These are phyloP conservation scores for Stellera chamaejasme DNA, from an alignment of 345 rosid genomes.

Conservation along the genomic window DNA sequence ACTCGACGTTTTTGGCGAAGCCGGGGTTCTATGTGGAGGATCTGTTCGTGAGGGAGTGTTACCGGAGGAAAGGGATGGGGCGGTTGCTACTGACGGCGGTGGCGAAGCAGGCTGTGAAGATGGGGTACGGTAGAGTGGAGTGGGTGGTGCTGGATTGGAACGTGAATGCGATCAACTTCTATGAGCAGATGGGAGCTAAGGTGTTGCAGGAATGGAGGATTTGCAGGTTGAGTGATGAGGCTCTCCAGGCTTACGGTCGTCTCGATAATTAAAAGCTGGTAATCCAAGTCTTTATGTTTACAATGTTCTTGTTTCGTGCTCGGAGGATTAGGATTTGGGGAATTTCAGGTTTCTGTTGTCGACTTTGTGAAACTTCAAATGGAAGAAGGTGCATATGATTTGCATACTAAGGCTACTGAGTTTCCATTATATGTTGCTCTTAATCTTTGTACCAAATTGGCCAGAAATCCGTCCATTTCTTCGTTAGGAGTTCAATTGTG, in stretches of 20 bases:
- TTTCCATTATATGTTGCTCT: too few species aligned
- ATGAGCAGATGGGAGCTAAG: constrained; percentile 85
- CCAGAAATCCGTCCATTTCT: too few species aligned
- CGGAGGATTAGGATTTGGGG: too few species aligned
- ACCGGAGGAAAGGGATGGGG: constrained; percentile 77
- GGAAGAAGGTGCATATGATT: too few species aligned
- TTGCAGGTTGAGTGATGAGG: constrained; percentile 80
- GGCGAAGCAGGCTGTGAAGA: constrained; percentile 76
- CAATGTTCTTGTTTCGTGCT: too few species aligned
- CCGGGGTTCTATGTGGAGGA: constrained; percentile 86
- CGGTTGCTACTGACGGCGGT: constrained; percentile 67
- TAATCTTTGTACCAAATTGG: too few species aligned
- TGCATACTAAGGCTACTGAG: too few species aligned
- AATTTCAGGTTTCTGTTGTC: too few species aligned
- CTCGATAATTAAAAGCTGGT: constrained; percentile 14
- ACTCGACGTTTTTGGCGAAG: constrained; percentile 56
- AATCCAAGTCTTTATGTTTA: too few species aligned
- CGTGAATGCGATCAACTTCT: constrained; percentile 68
- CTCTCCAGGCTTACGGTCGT: constrained; percentile 54
- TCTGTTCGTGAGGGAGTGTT: constrained; percentile 72
- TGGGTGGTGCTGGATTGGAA: constrained; percentile 97
- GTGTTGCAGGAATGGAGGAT: constrained; percentile 70
- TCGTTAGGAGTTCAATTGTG: too few species aligned
- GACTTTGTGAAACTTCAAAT: too few species aligned
- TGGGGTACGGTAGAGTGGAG: constrained; percentile 84